Conservation (phyloP, 768 basidiomycete genomes). For the Lactifluus piperatus region DNA sequence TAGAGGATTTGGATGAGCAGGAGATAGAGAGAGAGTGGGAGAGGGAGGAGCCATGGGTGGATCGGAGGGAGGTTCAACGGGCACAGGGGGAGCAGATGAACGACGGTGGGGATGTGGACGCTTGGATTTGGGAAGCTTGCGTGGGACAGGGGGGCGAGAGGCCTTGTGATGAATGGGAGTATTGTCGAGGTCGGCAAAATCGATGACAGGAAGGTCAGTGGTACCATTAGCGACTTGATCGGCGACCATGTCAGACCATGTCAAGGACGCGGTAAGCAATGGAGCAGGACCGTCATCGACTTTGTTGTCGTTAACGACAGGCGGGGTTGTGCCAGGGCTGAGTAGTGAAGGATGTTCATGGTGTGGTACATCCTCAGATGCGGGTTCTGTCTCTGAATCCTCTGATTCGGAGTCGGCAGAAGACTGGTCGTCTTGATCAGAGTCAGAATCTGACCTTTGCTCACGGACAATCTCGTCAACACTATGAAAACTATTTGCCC, state of each 20-base stretch:
- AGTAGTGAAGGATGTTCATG: conserved; percentile 44
- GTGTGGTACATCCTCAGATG: conserved; percentile 50
- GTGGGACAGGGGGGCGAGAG: conserved; percentile 23
- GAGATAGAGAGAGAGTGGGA: conserved; percentile 24
- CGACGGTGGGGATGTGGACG: conserved; percentile 30
- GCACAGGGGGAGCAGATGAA: conserved; percentile 14
- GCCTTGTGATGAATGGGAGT: conserved; percentile 25
- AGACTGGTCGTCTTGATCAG: conserved; percentile 46
- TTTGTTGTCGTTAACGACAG: conserved; percentile 25
- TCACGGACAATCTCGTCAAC: conserved; percentile 76
- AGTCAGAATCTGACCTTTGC: conserved; percentile 60
- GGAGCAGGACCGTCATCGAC: conserved; percentile 26
- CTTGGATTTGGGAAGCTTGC: conserved; percentile 25
- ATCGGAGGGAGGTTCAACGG: conserved; percentile 28
- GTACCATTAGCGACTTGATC: conserved; percentile 58
- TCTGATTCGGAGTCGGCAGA: conserved; percentile 50
- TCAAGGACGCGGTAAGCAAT: conserved; percentile 46
- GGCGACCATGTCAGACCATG: conserved; percentile 84
- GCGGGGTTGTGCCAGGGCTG: conserved; percentile 53
- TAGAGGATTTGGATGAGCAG: conserved; percentile 30
- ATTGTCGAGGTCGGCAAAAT: conserved; percentile 56
- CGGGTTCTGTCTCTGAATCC: conserved; percentile 67
- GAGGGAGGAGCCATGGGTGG: conserved; percentile 23
- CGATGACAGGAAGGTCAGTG: conserved; percentile 68
- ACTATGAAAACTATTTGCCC: conserved; percentile 49